These are phyloP conservation scores for Lichtheimia hyalospora DNA, from an alignment of 371 early-diverging fungal species.

Conservation along the genomic window DNA sequence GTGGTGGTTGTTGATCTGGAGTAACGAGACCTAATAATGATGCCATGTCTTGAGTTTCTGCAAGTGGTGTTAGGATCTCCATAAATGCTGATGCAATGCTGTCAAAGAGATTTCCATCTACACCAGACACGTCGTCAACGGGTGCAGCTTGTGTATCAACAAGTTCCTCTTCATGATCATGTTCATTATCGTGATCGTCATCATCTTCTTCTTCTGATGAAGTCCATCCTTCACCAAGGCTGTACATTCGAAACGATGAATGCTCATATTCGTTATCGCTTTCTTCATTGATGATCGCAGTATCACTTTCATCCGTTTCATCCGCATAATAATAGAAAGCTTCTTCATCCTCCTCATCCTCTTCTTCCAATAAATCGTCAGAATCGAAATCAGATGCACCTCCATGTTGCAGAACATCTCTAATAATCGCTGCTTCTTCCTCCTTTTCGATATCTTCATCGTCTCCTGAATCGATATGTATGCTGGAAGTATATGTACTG, in stretches of 20 bases:
- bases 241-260: background rate
- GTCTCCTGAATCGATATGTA: slow-evolving; percentile 45
- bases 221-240: slow-evolving; percentile 25
- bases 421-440: slow-evolving; percentile 41
- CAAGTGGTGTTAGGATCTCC: slow-evolving; percentile 30
- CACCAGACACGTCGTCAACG: slow-evolving; percentile 10
- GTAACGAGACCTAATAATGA: background rate
- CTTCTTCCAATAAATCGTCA: slow-evolving; percentile 16
- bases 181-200: slow-evolving; percentile 29
- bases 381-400: slow-evolving; percentile 21
- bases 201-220: slow-evolving; percentile 41
- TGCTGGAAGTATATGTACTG: slow-evolving; percentile 23
- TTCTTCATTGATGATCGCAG: slow-evolving; percentile 29
- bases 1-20: background rate
- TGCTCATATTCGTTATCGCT: slow-evolving; percentile 23
- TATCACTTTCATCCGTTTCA: slow-evolving; percentile 7
- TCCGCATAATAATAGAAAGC: slow-evolving; percentile 12
- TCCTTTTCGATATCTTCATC: slow-evolving; percentile 42
- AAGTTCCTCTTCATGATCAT: slow-evolving; percentile 25
- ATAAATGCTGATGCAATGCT: slow-evolving; percentile 36
- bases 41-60: slow-evolving; percentile 5
- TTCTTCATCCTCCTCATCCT: slow-evolving; percentile 20
- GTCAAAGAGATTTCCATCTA: slow-evolving; percentile 27
- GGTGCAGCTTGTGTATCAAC: background rate
- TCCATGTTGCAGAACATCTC: slow-evolving; percentile 25